Base-by-base conservation (phyloP, 2,329 filamentous ascomycete genomes). In the Coniella lustricola region DNA sequence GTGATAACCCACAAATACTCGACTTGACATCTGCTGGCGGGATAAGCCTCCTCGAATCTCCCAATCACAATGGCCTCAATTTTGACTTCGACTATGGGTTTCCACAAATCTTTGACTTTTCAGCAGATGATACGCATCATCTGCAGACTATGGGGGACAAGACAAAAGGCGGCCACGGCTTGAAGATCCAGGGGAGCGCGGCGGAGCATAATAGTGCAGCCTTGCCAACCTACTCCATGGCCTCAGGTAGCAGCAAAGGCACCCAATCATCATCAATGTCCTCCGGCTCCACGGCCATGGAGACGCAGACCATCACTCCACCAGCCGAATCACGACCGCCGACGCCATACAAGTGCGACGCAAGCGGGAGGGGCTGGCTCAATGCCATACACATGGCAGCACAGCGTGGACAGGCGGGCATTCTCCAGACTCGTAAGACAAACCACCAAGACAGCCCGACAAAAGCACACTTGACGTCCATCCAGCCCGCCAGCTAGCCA, bases 331-430 rank as follows among this genome's bases (percentile, higher is more conserved):
- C 25, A 20, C 9, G 13, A 18, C 20, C 16, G 33, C 17, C 20
- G 21, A n/a, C n/a, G 21, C 43, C 20, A 32, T 22, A 29, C 20
- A 21, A 35, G 33, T 35, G 33, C 33, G 14, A 18, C 44, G 18
- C 34, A 9, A 8, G 46, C 20, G 25, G 48, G 14, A 9, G 5
- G 25, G 54, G 52, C 14, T 60, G 56, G 56, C 45, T 52, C 1
- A 55, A 50, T 31, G 45, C 54, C 4, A 49, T 59, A 2, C 58
- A 59, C 49, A 55, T 59, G 3, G 58, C 58, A 1, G 57, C 56
- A 10, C 49, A 48, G 22, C 57, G 53, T 21, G 57, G 57, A 10
- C 44, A 52, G 22, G 44, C 43, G 22, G 16, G 49, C 1, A 56
- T 60, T n/a, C 43, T 55, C n/a, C 49, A 44, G 8, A n/a, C 54